Percentiles rank a stretch among this genome's conserved stretches.
phyloP scores from a whole-genome alignment of 495 filamentous ascomycete genomes.

The Aspergillus sparsus region DNA sequence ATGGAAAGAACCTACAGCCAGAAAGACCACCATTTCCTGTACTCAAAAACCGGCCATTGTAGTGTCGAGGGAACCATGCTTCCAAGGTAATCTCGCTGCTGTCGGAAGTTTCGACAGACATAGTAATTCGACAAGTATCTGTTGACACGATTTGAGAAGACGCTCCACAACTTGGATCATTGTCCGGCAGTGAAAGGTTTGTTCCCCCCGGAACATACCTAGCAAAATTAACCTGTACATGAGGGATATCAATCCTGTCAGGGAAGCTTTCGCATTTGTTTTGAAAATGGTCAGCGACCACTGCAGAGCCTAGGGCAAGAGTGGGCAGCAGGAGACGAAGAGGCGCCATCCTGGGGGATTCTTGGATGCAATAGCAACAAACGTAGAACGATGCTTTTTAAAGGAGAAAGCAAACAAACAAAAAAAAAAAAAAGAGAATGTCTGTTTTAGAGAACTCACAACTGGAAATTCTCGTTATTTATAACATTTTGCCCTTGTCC shows the following conservation, averaged over 20 bases:
- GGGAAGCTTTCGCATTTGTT: conserved; percentile 35
- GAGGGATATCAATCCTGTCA: conserved; percentile 36
- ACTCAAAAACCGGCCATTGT: conserved; percentile 52
- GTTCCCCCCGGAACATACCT: conserved; percentile 50
- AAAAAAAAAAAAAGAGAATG: background rate
- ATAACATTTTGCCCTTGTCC: background rate
- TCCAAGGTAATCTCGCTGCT: conserved; percentile 56
- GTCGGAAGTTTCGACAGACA: conserved; percentile 56
- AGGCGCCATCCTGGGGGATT: conserved; percentile 16
- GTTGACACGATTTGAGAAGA: conserved; percentile 43
- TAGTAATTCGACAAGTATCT: conserved; percentile 58
- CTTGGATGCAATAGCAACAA: background rate
- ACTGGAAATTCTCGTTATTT: background rate
- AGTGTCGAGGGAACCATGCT: conserved; percentile 58
- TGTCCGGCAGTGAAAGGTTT: conserved; percentile 49
- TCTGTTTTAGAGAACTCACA: background rate
- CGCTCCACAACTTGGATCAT: conserved; percentile 44
- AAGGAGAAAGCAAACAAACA: background rate
- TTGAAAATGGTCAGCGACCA: conserved; percentile 35
- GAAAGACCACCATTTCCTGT: conserved; percentile 60
- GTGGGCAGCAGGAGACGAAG: conserved; percentile 22
- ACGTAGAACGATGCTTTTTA: no score
- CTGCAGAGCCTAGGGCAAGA: conserved; percentile 29
- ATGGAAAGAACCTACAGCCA: conserved; percentile 46
- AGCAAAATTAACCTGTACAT: conserved; percentile 41